phyloP scores from a whole-genome alignment of 768 basidiomycete genomes.

The Rubroboletus satanas region DNA sequence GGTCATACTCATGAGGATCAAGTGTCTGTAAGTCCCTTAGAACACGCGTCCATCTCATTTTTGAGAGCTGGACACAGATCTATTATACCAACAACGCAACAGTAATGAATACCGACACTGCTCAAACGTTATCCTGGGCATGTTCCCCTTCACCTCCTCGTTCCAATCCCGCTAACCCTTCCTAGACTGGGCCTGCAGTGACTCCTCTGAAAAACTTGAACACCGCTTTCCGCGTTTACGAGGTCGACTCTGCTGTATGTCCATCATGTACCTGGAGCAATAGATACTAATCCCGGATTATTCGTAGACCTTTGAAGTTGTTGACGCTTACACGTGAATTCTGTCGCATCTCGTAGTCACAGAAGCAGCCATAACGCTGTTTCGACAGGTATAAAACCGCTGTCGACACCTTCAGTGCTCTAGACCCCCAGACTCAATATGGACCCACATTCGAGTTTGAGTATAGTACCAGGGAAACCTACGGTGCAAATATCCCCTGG shows the following conservation, averaged over 20 bases:
- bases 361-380: not conserved
- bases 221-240: slow-evolving; percentile 58
- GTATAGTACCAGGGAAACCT: slow-evolving; percentile 67
- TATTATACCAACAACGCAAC: slow-evolving; percentile 74
- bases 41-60: not conserved
- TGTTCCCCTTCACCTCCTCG: slow-evolving; percentile 10
- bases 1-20: slow-evolving; percentile 78
- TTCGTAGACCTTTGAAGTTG: slow-evolving; percentile 67
- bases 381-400: slow-evolving; percentile 57
- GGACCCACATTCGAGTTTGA: slow-evolving; percentile 64
- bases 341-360: not conserved
- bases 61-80: slow-evolving; percentile 39
- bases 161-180: slow-evolving; percentile 7
- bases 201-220: slow-evolving; percentile 71
- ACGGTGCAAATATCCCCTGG: slow-evolving; percentile 59
- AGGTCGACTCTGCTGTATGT: slow-evolving; percentile 53
- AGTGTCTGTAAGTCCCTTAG: slow-evolving; percentile 44
- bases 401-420: slow-evolving; percentile 52
- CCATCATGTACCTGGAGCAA: not conserved
- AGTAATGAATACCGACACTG: slow-evolving; percentile 50
- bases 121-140: slow-evolving; percentile 52
- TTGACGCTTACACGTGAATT: slow-evolving; percentile 74
- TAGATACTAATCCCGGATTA: slow-evolving; percentile 1
- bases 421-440: slow-evolving; percentile 51
- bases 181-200: slow-evolving; percentile 63